Conservation (phyloP, 139 green algal species). For the Chlamydomonas sp. region DNA sequence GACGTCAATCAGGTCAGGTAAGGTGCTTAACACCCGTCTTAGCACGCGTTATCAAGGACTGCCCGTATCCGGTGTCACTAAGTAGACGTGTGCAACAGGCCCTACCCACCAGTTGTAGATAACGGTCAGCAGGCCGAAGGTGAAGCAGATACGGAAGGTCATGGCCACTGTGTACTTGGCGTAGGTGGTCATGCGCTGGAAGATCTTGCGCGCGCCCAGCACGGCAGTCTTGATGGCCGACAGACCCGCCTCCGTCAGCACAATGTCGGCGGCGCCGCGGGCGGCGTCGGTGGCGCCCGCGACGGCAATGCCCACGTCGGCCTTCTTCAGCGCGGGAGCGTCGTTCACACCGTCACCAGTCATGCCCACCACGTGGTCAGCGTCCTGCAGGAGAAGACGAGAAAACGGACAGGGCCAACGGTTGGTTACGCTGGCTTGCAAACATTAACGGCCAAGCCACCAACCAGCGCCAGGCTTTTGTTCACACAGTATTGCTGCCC, state of each 20-base stretch:
- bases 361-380: conserved; percentile 84
- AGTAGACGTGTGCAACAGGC: neutral
- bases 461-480: too few species aligned
- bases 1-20: neutral
- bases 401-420: neutral
- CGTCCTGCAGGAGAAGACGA: conserved; percentile 43
- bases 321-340: conserved; percentile 95
- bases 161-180: conserved; percentile 89
- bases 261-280: conserved; percentile 86
- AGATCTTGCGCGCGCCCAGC: conserved; percentile 86
- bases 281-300: conserved; percentile 82
- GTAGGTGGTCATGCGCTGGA: conserved; percentile 93
- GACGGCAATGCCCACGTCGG: conserved; percentile 94
- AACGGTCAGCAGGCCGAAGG: conserved; percentile 85
- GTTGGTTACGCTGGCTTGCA: too few species aligned
- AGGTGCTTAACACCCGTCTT: neutral
- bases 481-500: neutral
- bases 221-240: conserved; percentile 78
- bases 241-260: conserved; percentile 64
- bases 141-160: conserved; percentile 91
- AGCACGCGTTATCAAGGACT: too few species aligned
- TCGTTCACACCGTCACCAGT: conserved; percentile 92
- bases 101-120: conserved; percentile 83
- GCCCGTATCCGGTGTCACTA: too few species aligned
- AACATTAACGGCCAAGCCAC: too few species aligned